Percentiles rank a stretch among this genome's conserved stretches.
phyloP scores from a whole-genome alignment of 192 early-diverging fungal genomes.

The Coemansia sp. region DNA sequence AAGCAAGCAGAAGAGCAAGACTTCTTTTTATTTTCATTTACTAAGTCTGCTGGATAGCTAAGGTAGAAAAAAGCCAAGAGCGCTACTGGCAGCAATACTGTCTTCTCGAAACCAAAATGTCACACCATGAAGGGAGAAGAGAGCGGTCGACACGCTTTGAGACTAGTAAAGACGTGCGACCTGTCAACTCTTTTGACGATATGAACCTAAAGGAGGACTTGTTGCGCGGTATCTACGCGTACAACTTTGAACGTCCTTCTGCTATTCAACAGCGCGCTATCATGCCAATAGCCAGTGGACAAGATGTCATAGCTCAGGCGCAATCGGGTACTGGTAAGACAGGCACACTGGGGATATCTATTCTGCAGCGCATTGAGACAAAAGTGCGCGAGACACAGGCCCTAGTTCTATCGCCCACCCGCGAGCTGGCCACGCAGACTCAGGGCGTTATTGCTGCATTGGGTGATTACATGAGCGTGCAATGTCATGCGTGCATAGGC shows the following conservation, averaged over 20 bases:
- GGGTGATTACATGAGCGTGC: constrained; percentile 97
- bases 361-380: constrained; percentile 88
- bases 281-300: constrained; percentile 78
- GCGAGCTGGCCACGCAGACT: constrained; percentile 95
- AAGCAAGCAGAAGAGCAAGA: too few species aligned
- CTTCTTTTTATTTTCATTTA: too few species aligned
- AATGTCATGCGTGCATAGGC: constrained; percentile 94
- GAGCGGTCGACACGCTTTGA: constrained; percentile 45
- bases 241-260: constrained; percentile 97
- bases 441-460: constrained; percentile 88
- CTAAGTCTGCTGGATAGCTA: too few species aligned
- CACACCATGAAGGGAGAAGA: neutral
- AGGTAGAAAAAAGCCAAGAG: neutral
- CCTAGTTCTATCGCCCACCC: constrained; percentile 89
- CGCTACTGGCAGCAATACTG: neutral
- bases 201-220: constrained; percentile 97
- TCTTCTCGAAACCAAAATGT: too few species aligned
- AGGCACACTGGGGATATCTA: constrained; percentile 93
- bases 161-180: constrained; percentile 84
- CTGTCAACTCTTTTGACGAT: constrained; percentile 86
- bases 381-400: constrained; percentile 87
- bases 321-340: constrained; percentile 99
- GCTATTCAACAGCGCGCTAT: constrained; percentile 99
- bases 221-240: constrained; percentile 95
- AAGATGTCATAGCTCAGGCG: constrained; percentile 96